Evolutionary conservation across 2,329 filamentous ascomycete genomes (phyloP).

Genomic region (Calonectria multiphialidica): DNA sequence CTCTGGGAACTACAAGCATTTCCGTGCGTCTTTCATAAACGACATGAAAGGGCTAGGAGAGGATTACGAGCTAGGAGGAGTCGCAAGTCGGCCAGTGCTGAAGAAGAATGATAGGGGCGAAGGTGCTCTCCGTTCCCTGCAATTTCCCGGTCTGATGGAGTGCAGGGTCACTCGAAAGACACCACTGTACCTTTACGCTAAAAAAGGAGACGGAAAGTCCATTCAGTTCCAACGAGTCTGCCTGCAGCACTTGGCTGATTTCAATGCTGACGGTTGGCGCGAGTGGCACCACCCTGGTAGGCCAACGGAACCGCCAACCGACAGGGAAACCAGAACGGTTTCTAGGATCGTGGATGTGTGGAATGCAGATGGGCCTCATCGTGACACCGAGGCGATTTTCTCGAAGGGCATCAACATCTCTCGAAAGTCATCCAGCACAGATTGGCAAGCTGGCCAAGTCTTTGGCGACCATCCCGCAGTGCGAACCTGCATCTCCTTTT

Average conservation of each 20-base stretch:
- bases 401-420: not conserved
- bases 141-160: not conserved
- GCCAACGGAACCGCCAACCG: not conserved
- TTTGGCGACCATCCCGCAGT: not conserved
- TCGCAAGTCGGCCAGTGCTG: not conserved
- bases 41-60: not conserved
- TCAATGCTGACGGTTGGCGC: not conserved
- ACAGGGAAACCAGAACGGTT: not conserved
- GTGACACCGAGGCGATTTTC: not conserved
- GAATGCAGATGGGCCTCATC: not conserved
- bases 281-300: not conserved
- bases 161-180: not conserved
- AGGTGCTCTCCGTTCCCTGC: not conserved
- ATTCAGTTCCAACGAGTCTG: not conserved
- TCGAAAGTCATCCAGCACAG: not conserved
- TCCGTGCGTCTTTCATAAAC: not conserved
- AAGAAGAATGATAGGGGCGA: not conserved
- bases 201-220: not conserved
- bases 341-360: not conserved
- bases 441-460: not conserved
- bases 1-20: not conserved
- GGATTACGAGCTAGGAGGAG: not conserved
- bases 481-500: not conserved
- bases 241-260: not conserved
- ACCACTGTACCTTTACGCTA: not conserved